Base-by-base conservation (phyloP, 1,139 yeast species). In the Zhuliangozyma parablackwelliae region DNA sequence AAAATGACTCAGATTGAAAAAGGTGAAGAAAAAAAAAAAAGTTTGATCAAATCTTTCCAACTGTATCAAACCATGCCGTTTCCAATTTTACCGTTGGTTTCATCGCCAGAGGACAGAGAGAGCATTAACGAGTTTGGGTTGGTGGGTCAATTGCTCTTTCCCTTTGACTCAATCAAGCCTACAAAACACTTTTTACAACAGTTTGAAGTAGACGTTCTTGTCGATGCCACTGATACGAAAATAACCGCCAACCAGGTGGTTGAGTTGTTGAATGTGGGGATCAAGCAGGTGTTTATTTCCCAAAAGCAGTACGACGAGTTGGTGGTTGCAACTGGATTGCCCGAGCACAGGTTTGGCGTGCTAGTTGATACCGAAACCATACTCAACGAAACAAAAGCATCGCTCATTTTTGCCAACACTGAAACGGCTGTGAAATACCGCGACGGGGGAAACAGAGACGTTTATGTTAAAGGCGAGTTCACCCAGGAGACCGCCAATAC, bases 211-310 rank as follows among this genome's bases (percentile, higher is more conserved):
- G 57, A 56, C 21, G 51, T 67, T 12, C 53, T 52, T 35, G 69
- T 75, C 26, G 73, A 67, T 46, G 63, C 64, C 11, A 46, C 59
- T 5, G 33, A 35, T 9, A 39, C 43, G 11, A 34, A 45, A 5
- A 39, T 60, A 23, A 36, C 53, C 12, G 51, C 56, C 10, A 82
- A 80, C 40, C 61, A 65, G 28, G 54, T 76, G 21, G 66, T 85
- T 29, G 69, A 65, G 10, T 54, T 86, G 28, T 71, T 86, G 45
- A 88, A 89, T 53, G 71, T 72, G 37, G 96, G 96, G 25, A 77
- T 83, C 13, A 54, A 63, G 27, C 68, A 69, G 12, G 54, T 86
- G 2, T 65, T 84, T 45, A 75, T 77, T 24, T 43, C 58, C 2
- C 56, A 57, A 13, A 37, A 48, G 0, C 60, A 60, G 34, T 58